phyloP scores from a whole-genome alignment of 495 filamentous ascomycete genomes.

The Neurospora sp. region DNA sequence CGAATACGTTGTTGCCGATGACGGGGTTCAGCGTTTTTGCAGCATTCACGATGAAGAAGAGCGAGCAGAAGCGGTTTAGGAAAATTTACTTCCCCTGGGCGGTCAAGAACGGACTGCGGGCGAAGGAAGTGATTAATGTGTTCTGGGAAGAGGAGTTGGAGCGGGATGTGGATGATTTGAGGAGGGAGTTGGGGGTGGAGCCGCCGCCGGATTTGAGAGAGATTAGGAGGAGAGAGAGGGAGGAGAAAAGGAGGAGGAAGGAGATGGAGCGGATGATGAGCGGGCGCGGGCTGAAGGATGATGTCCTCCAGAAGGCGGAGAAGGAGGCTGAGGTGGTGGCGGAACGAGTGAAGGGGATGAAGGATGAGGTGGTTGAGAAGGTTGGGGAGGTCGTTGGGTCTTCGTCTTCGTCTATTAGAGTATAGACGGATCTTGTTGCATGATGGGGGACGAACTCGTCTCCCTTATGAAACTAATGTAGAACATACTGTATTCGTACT shows the following conservation, averaged over 20 bases:
- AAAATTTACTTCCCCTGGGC: conserved; percentile 83
- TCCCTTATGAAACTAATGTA: background rate
- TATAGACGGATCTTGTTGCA: background rate
- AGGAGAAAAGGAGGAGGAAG: conserved; percentile 56
- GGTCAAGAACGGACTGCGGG: conserved; percentile 63
- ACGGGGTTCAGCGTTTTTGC: conserved; percentile 61
- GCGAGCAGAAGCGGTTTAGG: conserved; percentile 63
- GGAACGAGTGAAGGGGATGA: background rate
- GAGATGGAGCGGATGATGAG: conserved; percentile 24
- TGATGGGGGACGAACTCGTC: background rate
- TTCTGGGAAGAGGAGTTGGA: conserved; percentile 97
- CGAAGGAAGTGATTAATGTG: conserved; percentile 84
- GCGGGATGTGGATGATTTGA: conserved; percentile 68
- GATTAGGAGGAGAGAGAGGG: conserved; percentile 59
- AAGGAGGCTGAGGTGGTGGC: background rate
- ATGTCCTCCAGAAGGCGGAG: background rate
- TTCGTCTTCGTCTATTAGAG: background rate
- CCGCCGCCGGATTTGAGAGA: conserved; percentile 80
- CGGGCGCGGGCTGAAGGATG: background rate
- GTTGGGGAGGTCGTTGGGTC: background rate
- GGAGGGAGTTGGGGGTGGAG: conserved; percentile 69
- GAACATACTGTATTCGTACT: background rate
- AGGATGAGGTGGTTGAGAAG: background rate
- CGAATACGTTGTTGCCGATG: conserved; percentile 91
- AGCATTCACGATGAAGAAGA: conserved; percentile 65